Conservation (phyloP, 2,329 filamentous ascomycete genomes). For the Verticillium albo-atrum region DNA sequence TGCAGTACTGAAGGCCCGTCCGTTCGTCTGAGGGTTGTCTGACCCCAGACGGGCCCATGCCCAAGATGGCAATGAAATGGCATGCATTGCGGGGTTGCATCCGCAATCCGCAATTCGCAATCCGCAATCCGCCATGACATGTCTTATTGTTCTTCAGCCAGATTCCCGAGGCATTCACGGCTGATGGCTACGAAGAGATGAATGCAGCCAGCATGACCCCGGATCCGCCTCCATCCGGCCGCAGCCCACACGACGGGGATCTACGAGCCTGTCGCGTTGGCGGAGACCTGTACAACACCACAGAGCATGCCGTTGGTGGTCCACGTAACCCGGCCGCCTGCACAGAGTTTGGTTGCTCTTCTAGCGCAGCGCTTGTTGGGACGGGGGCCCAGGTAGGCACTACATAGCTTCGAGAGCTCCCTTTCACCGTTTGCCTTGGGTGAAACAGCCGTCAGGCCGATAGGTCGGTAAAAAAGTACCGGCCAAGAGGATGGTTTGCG, state of each 20-base stretch:
- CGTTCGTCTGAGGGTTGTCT: neutral
- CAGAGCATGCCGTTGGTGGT: too few species aligned
- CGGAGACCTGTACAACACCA: neutral
- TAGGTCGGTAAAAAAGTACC: constrained; percentile 1
- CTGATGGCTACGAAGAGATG: neutral
- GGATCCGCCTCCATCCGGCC: neutral
- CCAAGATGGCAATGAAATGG: neutral
- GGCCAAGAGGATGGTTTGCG: constrained; percentile 11
- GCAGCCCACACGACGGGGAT: neutral
- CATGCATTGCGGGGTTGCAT: neutral
- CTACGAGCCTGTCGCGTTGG: neutral
- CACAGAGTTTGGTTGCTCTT: neutral
- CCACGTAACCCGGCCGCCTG: neutral
- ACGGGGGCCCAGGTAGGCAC: neutral
- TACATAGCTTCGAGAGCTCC: neutral
- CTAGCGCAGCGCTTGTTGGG: neutral
- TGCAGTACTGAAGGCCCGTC: neutral
- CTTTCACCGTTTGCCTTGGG: constrained; percentile 2
- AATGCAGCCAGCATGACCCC: neutral
- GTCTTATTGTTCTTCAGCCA: neutral
- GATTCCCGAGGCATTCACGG: neutral
- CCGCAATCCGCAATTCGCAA: too few species aligned
- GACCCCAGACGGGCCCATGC: neutral
- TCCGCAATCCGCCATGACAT: neutral
- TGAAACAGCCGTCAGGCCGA: constrained; percentile 13